These are phyloP conservation scores for Fusarium nurragi DNA, from an alignment of 2,329 filamentous ascomycete genomes.

Conservation along the genomic window DNA sequence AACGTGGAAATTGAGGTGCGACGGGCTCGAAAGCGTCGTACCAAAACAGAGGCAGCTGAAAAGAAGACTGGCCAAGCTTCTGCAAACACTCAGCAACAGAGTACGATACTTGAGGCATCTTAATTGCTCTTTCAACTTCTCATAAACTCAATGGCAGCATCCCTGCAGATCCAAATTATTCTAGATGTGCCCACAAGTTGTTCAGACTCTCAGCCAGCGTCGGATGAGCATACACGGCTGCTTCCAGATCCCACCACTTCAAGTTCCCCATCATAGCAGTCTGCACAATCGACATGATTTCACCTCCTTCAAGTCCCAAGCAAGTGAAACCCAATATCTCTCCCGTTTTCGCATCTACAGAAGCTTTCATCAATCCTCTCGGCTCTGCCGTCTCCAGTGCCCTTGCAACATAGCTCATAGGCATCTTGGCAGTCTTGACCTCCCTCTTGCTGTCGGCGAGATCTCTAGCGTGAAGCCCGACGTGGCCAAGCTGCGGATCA, in stretches of 20 bases:
- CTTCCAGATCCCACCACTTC: constrained; percentile 56
- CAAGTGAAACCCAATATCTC: constrained; percentile 63
- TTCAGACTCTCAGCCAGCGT: constrained; percentile 61
- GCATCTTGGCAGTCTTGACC: constrained; percentile 59
- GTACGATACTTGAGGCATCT: constrained; percentile 22
- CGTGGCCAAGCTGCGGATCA: constrained; percentile 62
- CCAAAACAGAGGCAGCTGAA: constrained; percentile 55
- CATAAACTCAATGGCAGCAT: background rate
- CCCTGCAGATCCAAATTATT: constrained; percentile 35
- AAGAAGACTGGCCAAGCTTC: constrained; percentile 40
- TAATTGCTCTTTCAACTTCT: constrained; percentile 6
- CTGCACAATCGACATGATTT: constrained; percentile 64
- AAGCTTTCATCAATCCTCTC: constrained; percentile 63
- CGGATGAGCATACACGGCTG: constrained; percentile 62
- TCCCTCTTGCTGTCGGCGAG: constrained; percentile 43
- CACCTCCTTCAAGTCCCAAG: constrained; percentile 61
- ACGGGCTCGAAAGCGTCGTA: constrained; percentile 64
- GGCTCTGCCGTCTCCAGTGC: constrained; percentile 62
- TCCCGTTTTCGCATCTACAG: constrained; percentile 58
- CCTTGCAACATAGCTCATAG: constrained; percentile 61
- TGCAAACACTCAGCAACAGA: constrained; percentile 4
- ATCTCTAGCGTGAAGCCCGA: constrained; percentile 58
- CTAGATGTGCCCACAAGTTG: constrained; percentile 58
- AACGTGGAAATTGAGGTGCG: constrained; percentile 75
- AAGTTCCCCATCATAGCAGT: constrained; percentile 61